Percentiles rank a stretch among this genome's conserved stretches.
Conservation (phyloP, 371 early-diverging fungal species). For the Fennellomyces sp. region DNA sequence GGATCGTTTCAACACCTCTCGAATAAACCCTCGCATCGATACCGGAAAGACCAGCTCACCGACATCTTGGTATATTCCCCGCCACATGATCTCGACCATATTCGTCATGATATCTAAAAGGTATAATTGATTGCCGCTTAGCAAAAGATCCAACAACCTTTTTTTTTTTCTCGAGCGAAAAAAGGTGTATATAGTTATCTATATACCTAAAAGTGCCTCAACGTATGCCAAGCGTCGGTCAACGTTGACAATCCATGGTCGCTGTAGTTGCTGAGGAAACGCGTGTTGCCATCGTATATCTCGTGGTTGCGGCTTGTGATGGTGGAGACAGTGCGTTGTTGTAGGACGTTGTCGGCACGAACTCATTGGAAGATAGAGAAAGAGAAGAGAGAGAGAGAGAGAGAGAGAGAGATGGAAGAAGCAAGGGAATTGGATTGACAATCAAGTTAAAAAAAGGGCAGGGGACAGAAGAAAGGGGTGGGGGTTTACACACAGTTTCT, state of each 20-base stretch:
- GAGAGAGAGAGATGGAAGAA: conserved; percentile 3
- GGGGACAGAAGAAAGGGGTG: conserved; percentile 6
- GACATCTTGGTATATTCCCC: conserved; percentile 22
- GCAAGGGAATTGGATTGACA: conserved; percentile 5
- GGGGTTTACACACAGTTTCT: conserved; percentile 7
- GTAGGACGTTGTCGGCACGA: conserved; percentile 12
- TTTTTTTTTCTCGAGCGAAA: background rate
- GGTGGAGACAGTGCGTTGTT: background rate
- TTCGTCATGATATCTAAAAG: conserved; percentile 8
- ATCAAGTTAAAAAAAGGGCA: conserved; percentile 1
- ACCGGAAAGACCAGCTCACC: conserved; percentile 22
- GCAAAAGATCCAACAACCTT: background rate
- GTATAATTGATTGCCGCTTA: background rate
- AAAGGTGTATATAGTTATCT: background rate
- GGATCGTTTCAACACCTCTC: conserved; percentile 77
- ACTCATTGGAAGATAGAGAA: background rate
- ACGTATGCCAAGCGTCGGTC: conserved; percentile 44
- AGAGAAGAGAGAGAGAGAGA: conserved; percentile 4
- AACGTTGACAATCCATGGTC: conserved; percentile 1
- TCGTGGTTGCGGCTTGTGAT: background rate
- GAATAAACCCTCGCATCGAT: conserved; percentile 72
- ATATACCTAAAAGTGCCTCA: conserved; percentile 37
- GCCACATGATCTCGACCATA: conserved; percentile 40
- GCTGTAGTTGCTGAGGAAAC: conserved; percentile 12
- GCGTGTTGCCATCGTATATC: background rate